phyloP scores from a whole-genome alignment of 2,329 filamentous ascomycete species.

The Pestalotiopsis sp. region DNA sequence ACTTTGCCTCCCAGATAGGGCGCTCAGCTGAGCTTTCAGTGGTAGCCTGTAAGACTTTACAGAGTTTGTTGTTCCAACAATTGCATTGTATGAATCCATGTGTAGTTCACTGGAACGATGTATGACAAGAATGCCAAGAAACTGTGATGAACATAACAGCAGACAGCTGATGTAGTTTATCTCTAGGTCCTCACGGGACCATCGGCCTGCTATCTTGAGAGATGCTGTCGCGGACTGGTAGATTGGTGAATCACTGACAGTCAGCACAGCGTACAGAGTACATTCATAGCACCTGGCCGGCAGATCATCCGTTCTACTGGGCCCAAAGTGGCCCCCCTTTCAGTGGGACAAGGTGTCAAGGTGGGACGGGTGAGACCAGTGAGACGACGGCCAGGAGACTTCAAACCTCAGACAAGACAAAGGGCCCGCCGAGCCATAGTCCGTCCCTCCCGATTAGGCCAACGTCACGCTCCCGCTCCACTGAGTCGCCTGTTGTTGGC shows the following conservation, averaged over 20 bases:
- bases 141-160: too few relatives aligned
- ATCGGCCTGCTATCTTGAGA: not conserved
- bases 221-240: not conserved
- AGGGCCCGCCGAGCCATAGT: too few relatives aligned
- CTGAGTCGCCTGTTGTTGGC: not conserved
- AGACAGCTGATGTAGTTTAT: too few relatives aligned
- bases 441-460: too few relatives aligned
- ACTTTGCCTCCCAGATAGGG: not conserved
- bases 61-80: too few relatives aligned
- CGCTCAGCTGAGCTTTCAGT: not conserved
- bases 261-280: too few relatives aligned
- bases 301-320: not conserved
- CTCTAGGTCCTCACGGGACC: not conserved
- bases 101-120: too few relatives aligned
- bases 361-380: not conserved
- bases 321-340: not conserved
- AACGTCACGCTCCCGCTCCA: not conserved
- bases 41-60: not conserved
- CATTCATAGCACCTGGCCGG: not conserved
- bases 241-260: not conserved
- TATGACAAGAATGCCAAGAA: too few relatives aligned
- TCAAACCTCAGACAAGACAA: not conserved
- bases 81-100: too few relatives aligned
- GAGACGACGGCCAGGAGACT: not conserved
- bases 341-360: not conserved